A percentile compares a stretch with the other conserved stretches of the same genome.
Evolutionary conservation across 2,329 filamentous ascomycete genomes (phyloP).

Genomic region (Orbilia quercus): DNA sequence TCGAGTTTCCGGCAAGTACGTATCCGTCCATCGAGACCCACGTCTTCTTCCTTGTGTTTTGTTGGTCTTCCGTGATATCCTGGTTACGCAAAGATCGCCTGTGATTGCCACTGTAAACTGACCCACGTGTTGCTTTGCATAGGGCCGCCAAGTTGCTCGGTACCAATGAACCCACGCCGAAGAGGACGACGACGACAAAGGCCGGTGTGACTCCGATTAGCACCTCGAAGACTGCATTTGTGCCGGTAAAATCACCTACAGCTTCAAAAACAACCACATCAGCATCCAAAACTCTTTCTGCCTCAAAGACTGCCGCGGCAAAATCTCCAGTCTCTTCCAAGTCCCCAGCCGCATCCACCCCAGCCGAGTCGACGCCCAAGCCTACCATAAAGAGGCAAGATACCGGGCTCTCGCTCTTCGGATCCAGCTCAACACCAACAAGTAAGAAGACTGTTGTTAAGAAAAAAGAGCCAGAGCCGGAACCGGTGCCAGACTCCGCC

Average conservation of each 20-base stretch:
- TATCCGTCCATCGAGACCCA: too few relatives aligned
- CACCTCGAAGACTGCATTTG: conserved; percentile 3
- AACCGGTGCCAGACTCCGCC: conserved; percentile 9
- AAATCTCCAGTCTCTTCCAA: background rate
- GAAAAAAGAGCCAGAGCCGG: conserved; percentile 38
- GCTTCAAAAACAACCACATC: background rate
- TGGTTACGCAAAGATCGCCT: conserved; percentile 27
- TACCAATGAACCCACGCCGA: conserved; percentile 33
- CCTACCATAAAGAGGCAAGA: conserved; percentile 30
- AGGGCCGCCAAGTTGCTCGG: conserved; percentile 54
- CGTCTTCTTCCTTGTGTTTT: background rate
- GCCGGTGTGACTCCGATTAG: conserved; percentile 1
- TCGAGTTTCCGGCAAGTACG: conserved; percentile 45
- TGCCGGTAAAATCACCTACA: conserved; percentile 2
- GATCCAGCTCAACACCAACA: conserved; percentile 13
- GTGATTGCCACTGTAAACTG: conserved; percentile 7
- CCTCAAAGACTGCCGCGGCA: background rate
- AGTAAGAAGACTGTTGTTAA: conserved; percentile 50
- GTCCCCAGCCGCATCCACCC: background rate
- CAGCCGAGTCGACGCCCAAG: conserved; percentile 8
- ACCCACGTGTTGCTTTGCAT: conserved; percentile 15
- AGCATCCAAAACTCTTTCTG: background rate
- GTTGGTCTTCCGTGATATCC: background rate
- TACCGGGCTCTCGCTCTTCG: conserved; percentile 37
- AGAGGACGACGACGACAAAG: conserved; percentile 16